Evolutionary conservation across 208 protist species (phyloP).

Genomic region (Acanthamoeba lugdunensis): DNA sequence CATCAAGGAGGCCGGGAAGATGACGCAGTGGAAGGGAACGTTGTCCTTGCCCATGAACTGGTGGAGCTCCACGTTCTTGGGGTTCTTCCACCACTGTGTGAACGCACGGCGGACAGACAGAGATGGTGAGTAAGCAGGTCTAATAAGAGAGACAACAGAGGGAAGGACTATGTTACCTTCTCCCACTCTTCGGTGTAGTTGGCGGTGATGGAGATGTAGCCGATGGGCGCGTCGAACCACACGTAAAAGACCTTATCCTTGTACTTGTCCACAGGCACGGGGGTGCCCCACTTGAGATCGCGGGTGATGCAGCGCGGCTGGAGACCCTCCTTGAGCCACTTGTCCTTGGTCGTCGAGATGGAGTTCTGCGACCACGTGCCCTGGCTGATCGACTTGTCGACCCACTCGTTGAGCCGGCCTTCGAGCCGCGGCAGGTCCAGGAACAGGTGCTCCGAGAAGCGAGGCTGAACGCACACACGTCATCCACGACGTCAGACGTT

Average conservation of each 20-base stretch:
- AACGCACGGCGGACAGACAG: neutral
- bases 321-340: constrained; percentile 88
- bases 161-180: neutral
- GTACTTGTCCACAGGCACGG: constrained; percentile 87
- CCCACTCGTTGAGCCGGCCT: constrained; percentile 77
- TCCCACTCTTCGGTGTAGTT: constrained; percentile 87
- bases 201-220: constrained; percentile 90
- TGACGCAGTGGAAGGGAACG: constrained; percentile 91
- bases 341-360: constrained; percentile 80
- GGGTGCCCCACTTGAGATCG: constrained; percentile 90
- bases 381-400: constrained; percentile 55
- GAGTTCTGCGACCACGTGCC: constrained; percentile 78
- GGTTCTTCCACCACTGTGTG: constrained; percentile 88
- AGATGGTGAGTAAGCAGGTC: neutral
- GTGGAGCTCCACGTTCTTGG: constrained; percentile 86
- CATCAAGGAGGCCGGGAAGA: constrained; percentile 89
- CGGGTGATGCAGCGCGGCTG: constrained; percentile 89
- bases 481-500: neutral
- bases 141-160: neutral
- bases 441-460: constrained; percentile 85
- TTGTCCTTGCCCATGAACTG: constrained; percentile 93
- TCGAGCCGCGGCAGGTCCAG: constrained; percentile 84
- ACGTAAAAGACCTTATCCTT: constrained; percentile 89
- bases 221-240: constrained; percentile 92
- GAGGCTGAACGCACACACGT: neutral